Evolutionary conservation across 129 eudicot species (phyloP).

Genomic region (Rutidosis leptorrhynchoides): DNA sequence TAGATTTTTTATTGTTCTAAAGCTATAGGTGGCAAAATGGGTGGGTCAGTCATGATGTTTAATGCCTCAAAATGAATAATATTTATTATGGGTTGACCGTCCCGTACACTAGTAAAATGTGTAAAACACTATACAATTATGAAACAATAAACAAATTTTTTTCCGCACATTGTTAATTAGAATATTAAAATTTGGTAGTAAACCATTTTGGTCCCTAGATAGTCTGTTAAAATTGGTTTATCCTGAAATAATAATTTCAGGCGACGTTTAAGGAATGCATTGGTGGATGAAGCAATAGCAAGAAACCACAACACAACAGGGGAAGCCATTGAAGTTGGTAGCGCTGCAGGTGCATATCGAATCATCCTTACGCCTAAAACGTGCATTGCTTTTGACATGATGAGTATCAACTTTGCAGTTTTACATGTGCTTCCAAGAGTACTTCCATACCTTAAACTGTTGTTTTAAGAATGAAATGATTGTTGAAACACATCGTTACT

Average conservation of each 20-base stretch:
- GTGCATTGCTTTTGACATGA: constrained; percentile 88
- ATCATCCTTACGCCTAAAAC: constrained; percentile 76
- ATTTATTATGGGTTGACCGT: no score
- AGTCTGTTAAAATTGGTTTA: neutral
- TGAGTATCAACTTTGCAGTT: constrained; percentile 92
- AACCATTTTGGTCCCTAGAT: no score
- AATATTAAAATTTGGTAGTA: no score
- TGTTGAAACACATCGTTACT: constrained; percentile 19
- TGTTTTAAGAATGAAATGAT: constrained; percentile 62
- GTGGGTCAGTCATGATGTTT: no score
- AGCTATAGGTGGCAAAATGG: no score
- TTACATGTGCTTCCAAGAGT: constrained; percentile 69
- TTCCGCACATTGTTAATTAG: no score
- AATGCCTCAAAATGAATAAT: no score
- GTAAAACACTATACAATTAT: no score
- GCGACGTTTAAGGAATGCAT: constrained; percentile 95
- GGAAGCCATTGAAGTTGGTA: constrained; percentile 80
- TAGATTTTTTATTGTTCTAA: no score
- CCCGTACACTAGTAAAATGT: no score
- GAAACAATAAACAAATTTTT: no score
- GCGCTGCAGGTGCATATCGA: constrained; percentile 73
- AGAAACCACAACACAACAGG: constrained; percentile 81
- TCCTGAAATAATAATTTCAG: constrained; percentile 33
- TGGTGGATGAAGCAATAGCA: constrained; percentile 85
- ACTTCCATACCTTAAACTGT: constrained; percentile 70